Percentiles rank a stretch among this genome's conserved stretches.
These are phyloP conservation scores for Rosa persica DNA, from an alignment of 306 rosid genomes.

Conservation along the genomic window DNA sequence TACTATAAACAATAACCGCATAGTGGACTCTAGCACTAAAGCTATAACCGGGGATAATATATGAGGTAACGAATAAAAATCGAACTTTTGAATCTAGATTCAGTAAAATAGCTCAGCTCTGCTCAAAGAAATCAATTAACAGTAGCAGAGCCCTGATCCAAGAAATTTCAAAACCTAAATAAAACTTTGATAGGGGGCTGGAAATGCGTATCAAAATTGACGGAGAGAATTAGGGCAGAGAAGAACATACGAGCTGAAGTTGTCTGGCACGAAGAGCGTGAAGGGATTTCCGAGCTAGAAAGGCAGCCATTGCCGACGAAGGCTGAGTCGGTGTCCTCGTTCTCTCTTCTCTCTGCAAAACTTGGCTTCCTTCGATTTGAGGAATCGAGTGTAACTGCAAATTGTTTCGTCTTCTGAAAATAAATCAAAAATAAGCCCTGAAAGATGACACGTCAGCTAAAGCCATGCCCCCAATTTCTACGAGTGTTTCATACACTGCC, in stretches of 20 bases:
- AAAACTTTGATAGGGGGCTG: background rate
- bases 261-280: conserved; percentile 80
- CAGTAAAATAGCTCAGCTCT: background rate
- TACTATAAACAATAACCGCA: background rate
- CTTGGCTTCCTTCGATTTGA: conserved; percentile 13
- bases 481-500: no score
- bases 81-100: background rate
- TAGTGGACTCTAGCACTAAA: background rate
- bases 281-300: conserved; percentile 88
- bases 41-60: background rate
- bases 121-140: conserved; percentile 2
- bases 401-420: background rate
- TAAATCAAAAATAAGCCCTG: background rate
- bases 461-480: background rate
- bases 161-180: background rate
- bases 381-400: background rate
- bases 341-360: conserved; percentile 10
- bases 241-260: conserved; percentile 62
- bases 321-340: conserved; percentile 17
- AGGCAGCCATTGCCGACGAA: conserved; percentile 61
- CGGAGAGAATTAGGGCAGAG: conserved; percentile 22
- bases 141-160: conserved; percentile 5
- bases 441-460: background rate
- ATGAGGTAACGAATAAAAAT: background rate
- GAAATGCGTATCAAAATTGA: background rate